Evolutionary conservation across 1,139 yeast species (phyloP), one percentile per base, ranked within the genome.

Genomic region (Yarrowia galli): DNA sequence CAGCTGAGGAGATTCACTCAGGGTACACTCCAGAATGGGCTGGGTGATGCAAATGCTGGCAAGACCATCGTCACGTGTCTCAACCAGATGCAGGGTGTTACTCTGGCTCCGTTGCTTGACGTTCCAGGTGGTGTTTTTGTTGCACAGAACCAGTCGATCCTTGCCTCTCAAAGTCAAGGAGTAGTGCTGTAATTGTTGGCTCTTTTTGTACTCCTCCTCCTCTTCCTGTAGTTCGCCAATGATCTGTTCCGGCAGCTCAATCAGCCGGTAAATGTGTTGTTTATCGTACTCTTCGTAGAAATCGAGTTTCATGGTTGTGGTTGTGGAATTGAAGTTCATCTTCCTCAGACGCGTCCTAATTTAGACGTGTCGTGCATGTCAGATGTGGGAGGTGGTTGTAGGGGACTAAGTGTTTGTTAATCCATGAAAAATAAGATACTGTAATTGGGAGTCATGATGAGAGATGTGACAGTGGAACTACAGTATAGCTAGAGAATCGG

Each of bases 161-260:
- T 46, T 46, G 23, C 66, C 66, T 38, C 56, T 22, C 18, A 61
- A 18, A 12, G 64, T 58, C 42, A 58, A 20, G 9, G 64, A 40
- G 35, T 58, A 58, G 18, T 56, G 63, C 12, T 61, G 56, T 16
- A 61, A 8, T n/a, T 61, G n/a, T 4, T 40, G 15, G 25, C 18
- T 25, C 36, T 28, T 36, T 23, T 61, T 46, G 54, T 12, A 48
- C 56, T 46, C 56, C 18, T 25, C 23, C n/a, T 23, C 46, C 15
- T 61, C 56, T 18, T 46, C 54, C 38, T 22, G 12, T 8, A 61
- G 66, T 9, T 46, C 56, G 7, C 38, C 56, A 16, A 61, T 8
- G 15, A 61, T 38, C 18, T 61, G 46, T n/a, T 61, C 66, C 3
- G 66, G 66, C 54, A 61, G 56, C 56, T 61, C 66, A 6, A 61